Evolutionary conservation across 352 stramenopile genomes (phyloP).

Genomic region (Phytophthora pini): DNA sequence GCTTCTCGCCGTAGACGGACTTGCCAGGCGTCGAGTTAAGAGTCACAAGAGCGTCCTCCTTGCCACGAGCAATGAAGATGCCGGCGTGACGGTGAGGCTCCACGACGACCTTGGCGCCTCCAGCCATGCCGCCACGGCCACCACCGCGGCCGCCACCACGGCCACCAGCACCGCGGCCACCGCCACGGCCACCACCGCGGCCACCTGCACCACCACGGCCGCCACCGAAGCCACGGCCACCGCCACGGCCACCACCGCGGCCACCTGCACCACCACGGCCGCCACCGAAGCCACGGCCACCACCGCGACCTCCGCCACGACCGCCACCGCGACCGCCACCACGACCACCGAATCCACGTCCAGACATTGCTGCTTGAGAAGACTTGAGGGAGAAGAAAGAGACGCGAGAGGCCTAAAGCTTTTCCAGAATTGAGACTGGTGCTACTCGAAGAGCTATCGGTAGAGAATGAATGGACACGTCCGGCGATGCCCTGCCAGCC

Average conservation of each 20-base stretch:
- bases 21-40: slow-evolving; percentile 99
- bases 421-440: slow-evolving; percentile 32
- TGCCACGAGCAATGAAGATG: slow-evolving; percentile 98
- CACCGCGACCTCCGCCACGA: slow-evolving; percentile 63
- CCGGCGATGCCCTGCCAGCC: slow-evolving; percentile 25
- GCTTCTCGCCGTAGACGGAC: slow-evolving; percentile 99
- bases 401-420: slow-evolving; percentile 16
- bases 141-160: slow-evolving; percentile 53
- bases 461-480: slow-evolving; percentile 33
- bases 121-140: slow-evolving; percentile 92
- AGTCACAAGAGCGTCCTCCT: slow-evolving; percentile 99
- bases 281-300: slow-evolving; percentile 62
- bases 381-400: slow-evolving; percentile 18
- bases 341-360: slow-evolving; percentile 64
- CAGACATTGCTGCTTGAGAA: slow-evolving; percentile 46
- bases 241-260: slow-evolving; percentile 52
- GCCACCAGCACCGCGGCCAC: slow-evolving; percentile 50
- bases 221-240: slow-evolving; percentile 53
- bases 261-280: slow-evolving; percentile 57
- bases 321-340: slow-evolving; percentile 55
- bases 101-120: slow-evolving; percentile 96
- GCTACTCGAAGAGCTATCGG: background rate
- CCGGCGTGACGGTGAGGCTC: slow-evolving; percentile 98
- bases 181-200: slow-evolving; percentile 43
- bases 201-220: slow-evolving; percentile 51